Conservation (phyloP, 345 rosid species). For the Pugionium cornutum region DNA sequence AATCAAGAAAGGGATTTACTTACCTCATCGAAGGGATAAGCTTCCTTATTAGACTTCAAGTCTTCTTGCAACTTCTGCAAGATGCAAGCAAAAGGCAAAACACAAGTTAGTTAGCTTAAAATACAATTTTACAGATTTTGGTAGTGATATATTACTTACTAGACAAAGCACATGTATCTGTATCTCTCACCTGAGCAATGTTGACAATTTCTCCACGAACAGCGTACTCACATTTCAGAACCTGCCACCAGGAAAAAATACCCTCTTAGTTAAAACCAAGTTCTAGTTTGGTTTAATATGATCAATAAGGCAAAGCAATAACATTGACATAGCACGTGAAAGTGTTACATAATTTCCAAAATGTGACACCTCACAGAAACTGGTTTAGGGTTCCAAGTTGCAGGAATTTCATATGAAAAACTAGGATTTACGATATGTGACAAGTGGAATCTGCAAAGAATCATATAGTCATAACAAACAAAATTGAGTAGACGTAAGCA, state of each 20-base stretch:
- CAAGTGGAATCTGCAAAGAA: background rate
- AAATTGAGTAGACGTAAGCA: background rate
- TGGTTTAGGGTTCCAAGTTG: too few species aligned
- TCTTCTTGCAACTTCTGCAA: constrained; percentile 73
- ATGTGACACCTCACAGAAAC: too few species aligned
- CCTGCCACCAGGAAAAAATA: constrained; percentile 43
- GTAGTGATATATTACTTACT: background rate
- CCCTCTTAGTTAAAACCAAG: background rate
- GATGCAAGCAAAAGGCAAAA: constrained; percentile 1
- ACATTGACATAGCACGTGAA: background rate
- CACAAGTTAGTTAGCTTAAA: background rate
- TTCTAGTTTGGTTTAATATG: background rate
- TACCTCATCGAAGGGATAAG: constrained; percentile 87
- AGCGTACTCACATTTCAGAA: constrained; percentile 83
- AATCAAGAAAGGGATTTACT: constrained; percentile 5
- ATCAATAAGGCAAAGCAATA: background rate
- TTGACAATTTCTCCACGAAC: constrained; percentile 92
- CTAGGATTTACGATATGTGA: too few species aligned
- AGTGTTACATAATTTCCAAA: background rate
- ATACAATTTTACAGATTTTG: background rate
- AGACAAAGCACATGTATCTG: constrained; percentile 12
- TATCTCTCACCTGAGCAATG: constrained; percentile 71
- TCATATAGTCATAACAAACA: too few species aligned
- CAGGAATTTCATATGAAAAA: too few species aligned
- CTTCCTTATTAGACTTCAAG: constrained; percentile 60